These are phyloP conservation scores for Colletotrichum camelliae DNA, from an alignment of 2,329 filamentous ascomycete species.

Conservation along the genomic window DNA sequence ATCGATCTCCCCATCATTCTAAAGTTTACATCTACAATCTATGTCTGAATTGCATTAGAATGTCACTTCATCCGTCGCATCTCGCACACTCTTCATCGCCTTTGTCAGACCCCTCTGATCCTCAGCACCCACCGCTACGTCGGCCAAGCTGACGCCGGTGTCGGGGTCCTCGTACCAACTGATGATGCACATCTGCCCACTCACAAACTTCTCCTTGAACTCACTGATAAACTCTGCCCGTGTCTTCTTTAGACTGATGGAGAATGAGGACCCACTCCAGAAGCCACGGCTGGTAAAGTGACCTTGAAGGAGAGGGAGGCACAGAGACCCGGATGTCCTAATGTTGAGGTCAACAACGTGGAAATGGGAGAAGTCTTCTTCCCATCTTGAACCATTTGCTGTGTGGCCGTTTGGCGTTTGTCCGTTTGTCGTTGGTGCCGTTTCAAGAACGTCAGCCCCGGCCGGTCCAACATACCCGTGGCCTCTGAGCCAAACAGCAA, in stretches of 20 bases:
- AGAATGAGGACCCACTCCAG: conserved; percentile 33
- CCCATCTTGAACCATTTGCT: not conserved
- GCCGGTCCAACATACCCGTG: conserved; percentile 37
- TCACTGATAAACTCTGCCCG: conserved; percentile 30
- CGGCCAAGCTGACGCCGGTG: conserved; percentile 30
- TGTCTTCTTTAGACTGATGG: conserved; percentile 25
- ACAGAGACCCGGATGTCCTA: conserved; percentile 35
- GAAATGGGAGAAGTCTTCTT: conserved; percentile 16
- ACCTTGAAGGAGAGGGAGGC: conserved; percentile 31
- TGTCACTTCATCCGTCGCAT: conserved; percentile 31
- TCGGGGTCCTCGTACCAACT: conserved; percentile 37
- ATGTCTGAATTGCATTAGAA: conserved; percentile 24
- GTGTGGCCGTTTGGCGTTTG: not conserved
- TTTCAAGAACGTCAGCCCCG: conserved; percentile 38
- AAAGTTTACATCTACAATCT: not conserved
- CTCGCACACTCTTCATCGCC: conserved; percentile 29
- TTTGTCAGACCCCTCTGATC: conserved; percentile 25
- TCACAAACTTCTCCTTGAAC: conserved; percentile 29
- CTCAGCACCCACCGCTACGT: conserved; percentile 34
- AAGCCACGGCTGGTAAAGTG: conserved; percentile 33
- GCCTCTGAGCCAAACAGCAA: conserved; percentile 30
- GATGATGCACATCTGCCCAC: conserved; percentile 32
- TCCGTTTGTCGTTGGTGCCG: conserved; percentile 10
- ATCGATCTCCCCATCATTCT: not conserved
- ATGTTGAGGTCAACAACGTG: conserved; percentile 39